Conservation (phyloP, 2,329 filamentous ascomycete genomes). For the Fusarium phyllophilum region DNA sequence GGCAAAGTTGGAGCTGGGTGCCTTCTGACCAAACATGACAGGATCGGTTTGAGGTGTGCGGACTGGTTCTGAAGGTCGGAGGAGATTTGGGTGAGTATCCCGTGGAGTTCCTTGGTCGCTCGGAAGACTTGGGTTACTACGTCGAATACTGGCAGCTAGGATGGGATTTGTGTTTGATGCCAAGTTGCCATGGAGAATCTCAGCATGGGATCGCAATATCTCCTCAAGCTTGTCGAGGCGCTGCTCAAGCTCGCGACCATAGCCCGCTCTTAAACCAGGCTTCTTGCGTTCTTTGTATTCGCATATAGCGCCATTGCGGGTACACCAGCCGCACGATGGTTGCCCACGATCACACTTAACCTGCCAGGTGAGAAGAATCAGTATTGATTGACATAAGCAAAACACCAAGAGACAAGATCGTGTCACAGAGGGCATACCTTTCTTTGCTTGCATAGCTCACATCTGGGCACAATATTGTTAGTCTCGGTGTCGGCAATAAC, state of each 20-base stretch:
- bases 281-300: constrained; percentile 77
- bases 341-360: constrained; percentile 82
- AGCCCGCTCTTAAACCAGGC: constrained; percentile 72
- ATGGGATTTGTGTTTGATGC: constrained; percentile 47
- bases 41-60: constrained; percentile 67
- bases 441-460: constrained; percentile 82
- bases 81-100: constrained; percentile 56
- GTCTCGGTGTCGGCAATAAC: constrained; percentile 42
- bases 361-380: constrained; percentile 50
- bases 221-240: constrained; percentile 76
- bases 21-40: constrained; percentile 69
- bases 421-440: constrained; percentile 64
- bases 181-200: constrained; percentile 70
- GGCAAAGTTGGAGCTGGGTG: constrained; percentile 57
- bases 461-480: constrained; percentile 60
- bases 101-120: constrained; percentile 68
- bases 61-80: constrained; percentile 61
- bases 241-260: constrained; percentile 78
- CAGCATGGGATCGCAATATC: constrained; percentile 71
- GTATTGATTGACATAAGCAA: not conserved
- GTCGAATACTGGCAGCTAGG: constrained; percentile 56
- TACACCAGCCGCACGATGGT: constrained; percentile 76
- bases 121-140: constrained; percentile 61
- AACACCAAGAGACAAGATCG: not conserved
- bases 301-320: constrained; percentile 69